These are phyloP conservation scores for Colletotrichum sojae DNA, from an alignment of 2,329 filamentous ascomycete species.

Conservation along the genomic window DNA sequence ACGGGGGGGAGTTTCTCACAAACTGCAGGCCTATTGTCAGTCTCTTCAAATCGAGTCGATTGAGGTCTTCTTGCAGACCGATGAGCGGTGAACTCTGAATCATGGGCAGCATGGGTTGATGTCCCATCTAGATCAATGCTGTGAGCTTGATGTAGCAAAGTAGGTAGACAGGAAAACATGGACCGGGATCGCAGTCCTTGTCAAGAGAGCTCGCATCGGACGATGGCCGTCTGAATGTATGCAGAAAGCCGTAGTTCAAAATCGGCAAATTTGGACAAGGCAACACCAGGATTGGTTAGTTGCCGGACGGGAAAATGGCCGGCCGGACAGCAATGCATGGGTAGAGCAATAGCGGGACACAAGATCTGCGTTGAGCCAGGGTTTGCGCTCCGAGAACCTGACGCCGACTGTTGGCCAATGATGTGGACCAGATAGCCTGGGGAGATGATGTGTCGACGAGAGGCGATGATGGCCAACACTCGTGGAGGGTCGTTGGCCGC, in stretches of 20 bases:
- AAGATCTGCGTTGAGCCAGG: slow-evolving; percentile 20
- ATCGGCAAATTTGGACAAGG: background rate
- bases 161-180: background rate
- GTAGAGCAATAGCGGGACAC: slow-evolving; percentile 30
- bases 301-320: background rate
- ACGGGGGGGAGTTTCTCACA: too few species aligned
- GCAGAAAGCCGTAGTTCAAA: background rate
- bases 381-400: slow-evolving; percentile 4
- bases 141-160: too few species aligned
- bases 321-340: slow-evolving; percentile 13
- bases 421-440: background rate
- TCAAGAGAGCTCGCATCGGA: background rate
- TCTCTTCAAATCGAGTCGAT: too few species aligned
- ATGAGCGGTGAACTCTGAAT: too few species aligned
- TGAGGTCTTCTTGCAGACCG: too few species aligned
- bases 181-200: background rate
- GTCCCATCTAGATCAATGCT: too few species aligned
- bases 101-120: background rate
- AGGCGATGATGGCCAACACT: background rate
- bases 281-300: background rate
- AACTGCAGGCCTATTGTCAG: too few species aligned
- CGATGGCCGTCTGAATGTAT: background rate
- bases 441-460: slow-evolving; percentile 3
- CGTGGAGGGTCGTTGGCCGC: background rate
- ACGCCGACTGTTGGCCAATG: background rate